phyloP scores from a whole-genome alignment of 2,329 filamentous ascomycete genomes.

The Diplodia intermedia region DNA sequence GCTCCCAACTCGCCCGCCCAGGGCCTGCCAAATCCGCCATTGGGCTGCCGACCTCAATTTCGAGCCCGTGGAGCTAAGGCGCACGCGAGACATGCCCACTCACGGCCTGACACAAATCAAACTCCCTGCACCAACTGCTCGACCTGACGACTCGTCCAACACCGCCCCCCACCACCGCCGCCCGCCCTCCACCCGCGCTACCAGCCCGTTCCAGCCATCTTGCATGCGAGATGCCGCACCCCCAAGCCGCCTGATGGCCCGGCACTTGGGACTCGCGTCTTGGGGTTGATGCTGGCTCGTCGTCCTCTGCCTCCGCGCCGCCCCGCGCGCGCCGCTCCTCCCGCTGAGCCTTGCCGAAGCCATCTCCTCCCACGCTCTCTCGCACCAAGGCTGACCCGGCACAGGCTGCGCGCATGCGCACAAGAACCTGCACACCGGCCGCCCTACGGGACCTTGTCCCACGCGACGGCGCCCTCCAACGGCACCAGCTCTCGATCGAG shows the following conservation, averaged over 20 bases:
- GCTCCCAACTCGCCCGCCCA: constrained; percentile 13
- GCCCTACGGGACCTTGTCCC: constrained; percentile 15
- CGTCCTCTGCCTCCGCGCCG: constrained; percentile 16
- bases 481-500: constrained; percentile 12
- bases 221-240: constrained; percentile 25
- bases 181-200: constrained; percentile 1
- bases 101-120: constrained; percentile 29
- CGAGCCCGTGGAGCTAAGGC: not conserved
- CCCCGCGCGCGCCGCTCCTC: constrained; percentile 28
- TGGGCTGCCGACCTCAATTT: constrained; percentile 8
- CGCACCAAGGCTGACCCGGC: constrained; percentile 10
- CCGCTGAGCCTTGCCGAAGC: constrained; percentile 19
- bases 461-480: constrained; percentile 11
- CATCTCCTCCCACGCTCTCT: not conserved
- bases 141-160: not conserved
- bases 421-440: not conserved
- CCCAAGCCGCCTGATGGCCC: constrained; percentile 7
- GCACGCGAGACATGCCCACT: constrained; percentile 29
- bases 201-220: constrained; percentile 19
- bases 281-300: not conserved
- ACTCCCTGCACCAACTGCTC: constrained; percentile 11
- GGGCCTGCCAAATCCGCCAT: constrained; percentile 13
- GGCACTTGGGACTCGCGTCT: constrained; percentile 13
- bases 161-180: not conserved
- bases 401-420: constrained; percentile 3